phyloP scores from a whole-genome alignment of 139 green algal genomes.

The Astrephomene gubernaculifera region DNA sequence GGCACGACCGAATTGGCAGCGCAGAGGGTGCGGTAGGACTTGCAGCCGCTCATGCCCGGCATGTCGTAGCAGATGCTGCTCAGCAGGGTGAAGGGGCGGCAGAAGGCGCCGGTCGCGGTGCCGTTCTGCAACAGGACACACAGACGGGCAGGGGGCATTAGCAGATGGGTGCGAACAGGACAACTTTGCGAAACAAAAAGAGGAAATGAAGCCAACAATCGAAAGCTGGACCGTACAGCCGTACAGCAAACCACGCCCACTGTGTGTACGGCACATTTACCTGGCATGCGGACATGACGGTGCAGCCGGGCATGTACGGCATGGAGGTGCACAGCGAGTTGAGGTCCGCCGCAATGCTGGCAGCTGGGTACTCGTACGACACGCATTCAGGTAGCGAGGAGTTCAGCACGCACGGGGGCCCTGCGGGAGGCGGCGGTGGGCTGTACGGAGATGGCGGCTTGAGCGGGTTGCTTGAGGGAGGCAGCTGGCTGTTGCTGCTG shows the following conservation, averaged over 20 bases:
- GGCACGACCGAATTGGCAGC: background rate
- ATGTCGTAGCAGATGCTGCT: conserved; percentile 42
- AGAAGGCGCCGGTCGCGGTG: conserved; percentile 11
- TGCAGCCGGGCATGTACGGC: conserved; percentile 52
- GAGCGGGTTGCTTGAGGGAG: no score
- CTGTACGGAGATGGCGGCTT: background rate
- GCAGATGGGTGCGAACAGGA: no score
- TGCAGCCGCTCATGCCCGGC: conserved; percentile 41
- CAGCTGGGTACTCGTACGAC: conserved; percentile 4
- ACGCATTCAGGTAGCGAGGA: no score
- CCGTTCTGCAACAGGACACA: background rate
- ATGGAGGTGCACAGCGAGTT: conserved; percentile 18
- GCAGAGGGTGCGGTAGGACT: conserved; percentile 20
- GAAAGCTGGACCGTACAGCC: no score
- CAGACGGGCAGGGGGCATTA: no score
- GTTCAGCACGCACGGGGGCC: no score
- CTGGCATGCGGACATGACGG: conserved; percentile 13
- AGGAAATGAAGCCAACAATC: no score
- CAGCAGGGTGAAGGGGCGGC: conserved; percentile 28
- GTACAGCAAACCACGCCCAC: no score
- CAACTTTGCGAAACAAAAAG: no score
- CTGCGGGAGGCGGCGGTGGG: background rate
- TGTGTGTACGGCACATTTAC: no score
- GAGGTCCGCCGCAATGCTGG: conserved; percentile 15
- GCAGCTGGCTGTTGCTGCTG: no score